Percentiles rank a stretch among this genome's conserved stretches.
These are phyloP conservation scores for Massarina eburnea DNA, from an alignment of 2,329 filamentous ascomycete species.

Conservation along the genomic window DNA sequence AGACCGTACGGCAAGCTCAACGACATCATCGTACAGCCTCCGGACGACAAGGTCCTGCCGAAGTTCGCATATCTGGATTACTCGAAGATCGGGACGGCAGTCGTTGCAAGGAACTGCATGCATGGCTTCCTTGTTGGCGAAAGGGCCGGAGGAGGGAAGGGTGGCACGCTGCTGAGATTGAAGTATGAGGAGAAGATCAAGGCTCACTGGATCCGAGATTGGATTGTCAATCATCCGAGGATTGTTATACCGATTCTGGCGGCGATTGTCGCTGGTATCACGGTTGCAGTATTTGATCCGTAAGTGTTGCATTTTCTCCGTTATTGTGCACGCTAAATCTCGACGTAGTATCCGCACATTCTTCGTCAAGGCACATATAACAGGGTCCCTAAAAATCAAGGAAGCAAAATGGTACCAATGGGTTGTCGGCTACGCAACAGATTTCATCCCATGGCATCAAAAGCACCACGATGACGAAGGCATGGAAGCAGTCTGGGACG, in stretches of 20 bases:
- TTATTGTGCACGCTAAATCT: slow-evolving; percentile 6
- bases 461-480: slow-evolving; percentile 66
- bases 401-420: slow-evolving; percentile 76
- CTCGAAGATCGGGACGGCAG: slow-evolving; percentile 68
- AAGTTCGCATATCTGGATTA: slow-evolving; percentile 82
- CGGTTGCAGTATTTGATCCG: slow-evolving; percentile 89
- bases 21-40: slow-evolving; percentile 79
- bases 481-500: slow-evolving; percentile 82
- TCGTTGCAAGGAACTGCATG: slow-evolving; percentile 89
- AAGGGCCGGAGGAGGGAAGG: slow-evolving; percentile 69
- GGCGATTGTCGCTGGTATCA: slow-evolving; percentile 77
- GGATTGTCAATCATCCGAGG: slow-evolving; percentile 81
- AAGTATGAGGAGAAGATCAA: slow-evolving; percentile 82
- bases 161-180: slow-evolving; percentile 75
- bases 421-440: slow-evolving; percentile 73
- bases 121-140: slow-evolving; percentile 78
- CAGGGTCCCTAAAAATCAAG: slow-evolving; percentile 71
- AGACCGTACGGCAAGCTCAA: slow-evolving; percentile 86
- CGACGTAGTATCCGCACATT: slow-evolving; percentile 71
- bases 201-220: slow-evolving; percentile 79
- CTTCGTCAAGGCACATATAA: slow-evolving; percentile 87
- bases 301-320: slow-evolving; percentile 20
- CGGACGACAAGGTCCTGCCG: slow-evolving; percentile 82
- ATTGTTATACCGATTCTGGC: slow-evolving; percentile 83
- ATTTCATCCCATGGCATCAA: slow-evolving; percentile 62